phyloP scores from a whole-genome alignment of 169 alveolate species.

The Plasmodium ovale region DNA sequence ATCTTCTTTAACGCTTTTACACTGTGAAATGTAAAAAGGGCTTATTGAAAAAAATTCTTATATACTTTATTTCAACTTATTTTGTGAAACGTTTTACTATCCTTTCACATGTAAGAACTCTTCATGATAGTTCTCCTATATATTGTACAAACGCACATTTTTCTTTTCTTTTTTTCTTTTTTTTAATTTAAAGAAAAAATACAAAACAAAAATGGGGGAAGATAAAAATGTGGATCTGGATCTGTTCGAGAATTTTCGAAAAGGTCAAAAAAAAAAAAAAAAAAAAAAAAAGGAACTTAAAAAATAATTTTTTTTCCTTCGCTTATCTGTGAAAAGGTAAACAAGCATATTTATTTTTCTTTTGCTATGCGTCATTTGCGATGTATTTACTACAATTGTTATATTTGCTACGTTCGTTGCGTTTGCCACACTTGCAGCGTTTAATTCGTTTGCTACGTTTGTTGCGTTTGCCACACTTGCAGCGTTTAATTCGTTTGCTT shows the following conservation, averaged over 20 bases:
- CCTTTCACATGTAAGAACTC: slow-evolving; percentile 2
- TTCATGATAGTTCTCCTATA: background rate
- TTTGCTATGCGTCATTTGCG: no score
- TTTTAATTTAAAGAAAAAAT: no score
- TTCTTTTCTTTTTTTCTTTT: slow-evolving; percentile 3
- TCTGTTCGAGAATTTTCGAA: background rate
- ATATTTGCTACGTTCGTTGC: no score
- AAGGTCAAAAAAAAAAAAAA: slow-evolving; percentile 24
- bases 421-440: no score
- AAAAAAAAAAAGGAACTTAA: background rate
- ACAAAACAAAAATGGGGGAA: no score
- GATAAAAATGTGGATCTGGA: background rate
- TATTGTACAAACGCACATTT: background rate
- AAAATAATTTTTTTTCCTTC: background rate
- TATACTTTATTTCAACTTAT: slow-evolving; percentile 8
- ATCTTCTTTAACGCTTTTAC: slow-evolving; percentile 19
- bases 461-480: no score
- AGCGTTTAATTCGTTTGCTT: no score
- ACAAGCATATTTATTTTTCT: no score
- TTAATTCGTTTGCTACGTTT: no score
- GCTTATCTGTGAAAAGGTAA: no score
- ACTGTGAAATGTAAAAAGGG: slow-evolving; percentile 10
- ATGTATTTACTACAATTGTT: no score
- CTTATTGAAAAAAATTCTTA: slow-evolving; percentile 22
- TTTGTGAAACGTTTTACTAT: slow-evolving; percentile 3